Evolutionary conservation across 2,329 filamentous ascomycete genomes (phyloP).

Genomic region (Penicillium sp.): DNA sequence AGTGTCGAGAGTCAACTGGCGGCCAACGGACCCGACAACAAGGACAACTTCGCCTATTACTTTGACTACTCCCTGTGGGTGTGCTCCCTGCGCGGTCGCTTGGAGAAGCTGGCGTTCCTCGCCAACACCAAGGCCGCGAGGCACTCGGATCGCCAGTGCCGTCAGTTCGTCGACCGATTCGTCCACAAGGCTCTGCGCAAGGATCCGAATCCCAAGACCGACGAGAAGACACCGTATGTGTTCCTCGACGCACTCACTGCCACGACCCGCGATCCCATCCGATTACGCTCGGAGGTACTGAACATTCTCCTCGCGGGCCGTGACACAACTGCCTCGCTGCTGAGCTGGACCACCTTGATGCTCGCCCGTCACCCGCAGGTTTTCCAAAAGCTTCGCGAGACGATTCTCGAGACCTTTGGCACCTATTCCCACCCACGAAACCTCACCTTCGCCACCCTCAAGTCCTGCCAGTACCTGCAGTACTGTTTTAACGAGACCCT

Average conservation of each 20-base stretch:
- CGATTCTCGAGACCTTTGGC: slow-evolving; percentile 39
- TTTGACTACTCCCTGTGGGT: slow-evolving; percentile 39
- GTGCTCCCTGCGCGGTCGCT: slow-evolving; percentile 25
- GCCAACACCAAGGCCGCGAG: slow-evolving; percentile 33
- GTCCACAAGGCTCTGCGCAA: slow-evolving; percentile 41
- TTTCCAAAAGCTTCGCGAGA: slow-evolving; percentile 36
- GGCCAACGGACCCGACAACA: too few relatives aligned
- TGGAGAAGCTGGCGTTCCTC: slow-evolving; percentile 28
- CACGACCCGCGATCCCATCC: slow-evolving; percentile 47
- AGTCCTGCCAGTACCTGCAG: slow-evolving; percentile 40
- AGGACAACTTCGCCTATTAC: slow-evolving; percentile 41
- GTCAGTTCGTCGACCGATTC: slow-evolving; percentile 48
- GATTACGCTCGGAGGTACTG: slow-evolving; percentile 50
- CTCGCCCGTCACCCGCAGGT: slow-evolving; percentile 40
- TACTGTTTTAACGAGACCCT: slow-evolving; percentile 42
- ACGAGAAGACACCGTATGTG: slow-evolving; percentile 42
- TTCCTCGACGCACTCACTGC: slow-evolving; percentile 51
- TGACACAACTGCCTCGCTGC: slow-evolving; percentile 52
- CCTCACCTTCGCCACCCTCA: slow-evolving; percentile 46
- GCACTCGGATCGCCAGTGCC: slow-evolving; percentile 37
- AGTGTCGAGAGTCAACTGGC: slow-evolving; percentile 66
- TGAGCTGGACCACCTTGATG: slow-evolving; percentile 47
- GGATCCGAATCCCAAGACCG: slow-evolving; percentile 25
- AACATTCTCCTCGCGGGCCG: slow-evolving; percentile 55
- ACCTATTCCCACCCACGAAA: slow-evolving; percentile 37